These are phyloP conservation scores for Phyllosticta ampelicida DNA, from an alignment of 2,329 filamentous ascomycete species.

Conservation along the genomic window DNA sequence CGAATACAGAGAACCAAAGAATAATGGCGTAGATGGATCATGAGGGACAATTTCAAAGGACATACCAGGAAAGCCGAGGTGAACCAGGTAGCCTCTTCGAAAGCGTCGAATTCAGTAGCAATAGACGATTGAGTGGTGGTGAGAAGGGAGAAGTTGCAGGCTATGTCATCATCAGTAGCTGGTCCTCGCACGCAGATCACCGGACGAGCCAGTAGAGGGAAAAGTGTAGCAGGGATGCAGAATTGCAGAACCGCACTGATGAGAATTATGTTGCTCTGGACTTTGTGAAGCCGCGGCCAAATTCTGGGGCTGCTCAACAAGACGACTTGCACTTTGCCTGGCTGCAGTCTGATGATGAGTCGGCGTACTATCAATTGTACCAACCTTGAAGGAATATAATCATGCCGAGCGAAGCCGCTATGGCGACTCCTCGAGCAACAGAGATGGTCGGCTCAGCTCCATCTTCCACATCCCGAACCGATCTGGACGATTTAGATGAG, in stretches of 20 bases:
- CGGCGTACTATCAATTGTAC: constrained; percentile 15
- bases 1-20: background rate
- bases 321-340: background rate
- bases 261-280: background rate
- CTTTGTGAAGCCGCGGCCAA: background rate
- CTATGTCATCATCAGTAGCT: constrained; percentile 20
- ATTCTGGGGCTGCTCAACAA: constrained; percentile 14
- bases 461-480: background rate
- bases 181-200: background rate
- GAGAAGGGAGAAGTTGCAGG: constrained; percentile 67
- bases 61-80: constrained; percentile 57
- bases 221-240: constrained; percentile 4
- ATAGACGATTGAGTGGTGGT: constrained; percentile 71
- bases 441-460: background rate
- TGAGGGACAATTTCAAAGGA: background rate
- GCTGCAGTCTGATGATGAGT: background rate
- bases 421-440: constrained; percentile 20
- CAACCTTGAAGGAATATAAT: constrained; percentile 52
- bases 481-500: constrained; percentile 1
- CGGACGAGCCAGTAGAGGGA: background rate
- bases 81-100: constrained; percentile 67
- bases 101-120: constrained; percentile 63
- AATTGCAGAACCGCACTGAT: background rate
- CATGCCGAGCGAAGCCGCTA: constrained; percentile 44
- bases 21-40: background rate